Evolutionary conservation across 306 rosid genomes (phyloP).

Genomic region (Quercus wislizeni): DNA sequence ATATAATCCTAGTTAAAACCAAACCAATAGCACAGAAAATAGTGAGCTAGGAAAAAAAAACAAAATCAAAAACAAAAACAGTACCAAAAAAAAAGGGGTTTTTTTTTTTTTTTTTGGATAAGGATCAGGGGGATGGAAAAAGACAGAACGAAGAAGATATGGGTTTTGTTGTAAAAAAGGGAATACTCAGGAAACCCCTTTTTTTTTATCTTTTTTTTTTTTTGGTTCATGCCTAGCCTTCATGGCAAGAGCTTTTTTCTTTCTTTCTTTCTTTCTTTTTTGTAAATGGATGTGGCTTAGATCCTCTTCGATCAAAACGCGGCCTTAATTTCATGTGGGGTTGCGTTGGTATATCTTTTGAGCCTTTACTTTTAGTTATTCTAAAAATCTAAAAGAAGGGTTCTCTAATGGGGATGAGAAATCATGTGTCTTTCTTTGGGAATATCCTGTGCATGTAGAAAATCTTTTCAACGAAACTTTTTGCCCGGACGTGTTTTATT

Average conservation of each 20-base stretch:
- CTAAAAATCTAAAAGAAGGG: background rate
- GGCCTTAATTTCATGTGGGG: constrained; percentile 33
- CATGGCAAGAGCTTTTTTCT: background rate
- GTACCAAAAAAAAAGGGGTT: background rate
- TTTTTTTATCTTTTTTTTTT: background rate
- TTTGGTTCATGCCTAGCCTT: background rate
- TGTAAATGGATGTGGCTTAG: constrained; percentile 50
- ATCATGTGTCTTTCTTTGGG: background rate
- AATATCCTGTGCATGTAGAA: background rate
- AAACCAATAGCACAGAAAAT: background rate
- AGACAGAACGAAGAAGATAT: background rate
- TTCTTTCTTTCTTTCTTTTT: background rate
- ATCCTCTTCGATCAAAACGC: constrained; percentile 36
- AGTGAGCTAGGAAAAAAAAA: background rate
- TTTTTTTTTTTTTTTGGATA: constrained; percentile 2
- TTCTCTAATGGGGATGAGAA: background rate
- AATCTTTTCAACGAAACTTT: constrained; percentile 28
- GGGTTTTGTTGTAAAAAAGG: constrained; percentile 27
- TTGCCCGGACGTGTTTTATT: constrained; percentile 15
- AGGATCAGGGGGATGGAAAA: constrained; percentile 18
- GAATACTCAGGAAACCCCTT: constrained; percentile 21
- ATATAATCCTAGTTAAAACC: background rate
- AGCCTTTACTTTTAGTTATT: background rate
- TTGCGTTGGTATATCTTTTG: constrained; percentile 3
- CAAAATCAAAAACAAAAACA: background rate